Base-by-base conservation (phyloP, 139 green algal species). In the Pleodorina starrii region DNA sequence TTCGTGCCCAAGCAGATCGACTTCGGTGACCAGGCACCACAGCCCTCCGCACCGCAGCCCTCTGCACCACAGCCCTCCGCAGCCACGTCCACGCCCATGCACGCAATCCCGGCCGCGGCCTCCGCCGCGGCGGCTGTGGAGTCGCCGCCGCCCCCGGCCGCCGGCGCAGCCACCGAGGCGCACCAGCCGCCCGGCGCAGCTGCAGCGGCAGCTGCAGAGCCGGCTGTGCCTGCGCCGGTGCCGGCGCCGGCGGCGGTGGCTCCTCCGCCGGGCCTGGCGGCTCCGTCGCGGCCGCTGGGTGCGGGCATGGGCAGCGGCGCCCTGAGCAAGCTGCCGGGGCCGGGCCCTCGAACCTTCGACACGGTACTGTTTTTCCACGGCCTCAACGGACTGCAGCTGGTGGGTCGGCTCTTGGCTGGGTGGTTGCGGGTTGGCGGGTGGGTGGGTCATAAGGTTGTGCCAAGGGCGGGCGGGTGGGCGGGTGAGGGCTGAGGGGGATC, bases 301-400 rank as follows among this genome's bases (percentile, higher is more conserved):
- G 17, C 14, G 68, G 36, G 36, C 68, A 11, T 38, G 19, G n/a
- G 68, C 68, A 76, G 73, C 73, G 73, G 72, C 42, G 6, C 27
- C 40, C 10, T 57, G 21, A 32, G 40, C 72, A 57, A 66, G 46
- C 44, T 69, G n/a, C 35, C 76, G 16, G 76, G n/a, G 0, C 76
- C 76, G 0, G n/a, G 12, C 19, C 50, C 35, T 11, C 48, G 84
- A 19, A 29, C 71, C 21, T 92, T 87, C 35, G 83, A 89, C 66
- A 73, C 75, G 0, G 92, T 96, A 36, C 80, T 91, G 25, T 95
- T 96, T 82, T 96, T 94, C 87, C 93, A 96, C 84, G 93, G 93
- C 44, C 85, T 95, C 25, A 88, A 79, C 40, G 90, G 92, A 17
- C 85, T 96, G 66, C 89, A 96, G 86, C 86, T 91, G 72, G 72